Evolutionary conservation across 176 grass and related monocot genomes (phyloP).

Genomic region (Bonia amplexicaulis): DNA sequence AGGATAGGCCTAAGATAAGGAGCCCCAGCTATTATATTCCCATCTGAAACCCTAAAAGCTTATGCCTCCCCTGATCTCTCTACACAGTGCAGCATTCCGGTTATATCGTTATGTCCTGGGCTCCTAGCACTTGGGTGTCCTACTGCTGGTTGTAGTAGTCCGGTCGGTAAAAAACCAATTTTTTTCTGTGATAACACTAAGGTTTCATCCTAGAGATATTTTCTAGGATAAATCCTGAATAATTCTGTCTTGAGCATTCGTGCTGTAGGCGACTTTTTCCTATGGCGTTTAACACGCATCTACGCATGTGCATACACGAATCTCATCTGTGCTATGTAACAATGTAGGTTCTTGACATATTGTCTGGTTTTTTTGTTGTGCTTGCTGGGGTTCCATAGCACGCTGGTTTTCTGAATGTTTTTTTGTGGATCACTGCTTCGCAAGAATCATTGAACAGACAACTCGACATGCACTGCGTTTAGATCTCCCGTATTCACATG

Average conservation of each 20-base stretch:
- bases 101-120: not conserved
- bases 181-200: not conserved
- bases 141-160: not conserved
- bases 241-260: not conserved
- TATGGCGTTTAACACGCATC: not conserved
- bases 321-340: not conserved
- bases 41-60: constrained; percentile 9
- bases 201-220: not conserved
- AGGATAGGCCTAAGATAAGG: constrained; percentile 50
- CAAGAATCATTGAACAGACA: constrained; percentile 49
- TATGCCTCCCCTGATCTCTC: constrained; percentile 13
- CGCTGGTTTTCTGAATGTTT: constrained; percentile 1
- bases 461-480: constrained; percentile 24
- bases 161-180: too few species aligned
- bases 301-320: not conserved
- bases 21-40: constrained; percentile 39
- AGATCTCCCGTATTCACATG: constrained; percentile 53
- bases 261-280: not conserved
- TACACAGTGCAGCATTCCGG: not conserved
- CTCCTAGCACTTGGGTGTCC: not conserved
- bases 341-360: not conserved
- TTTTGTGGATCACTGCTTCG: constrained; percentile 31
- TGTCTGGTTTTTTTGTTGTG: not conserved
- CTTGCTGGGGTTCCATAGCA: not conserved
- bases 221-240: not conserved